Percentiles rank a stretch among this genome's conserved stretches.
Evolutionary conservation across 768 basidiomycete genomes (phyloP).

Genomic region (Panaeolus cyanescens): DNA sequence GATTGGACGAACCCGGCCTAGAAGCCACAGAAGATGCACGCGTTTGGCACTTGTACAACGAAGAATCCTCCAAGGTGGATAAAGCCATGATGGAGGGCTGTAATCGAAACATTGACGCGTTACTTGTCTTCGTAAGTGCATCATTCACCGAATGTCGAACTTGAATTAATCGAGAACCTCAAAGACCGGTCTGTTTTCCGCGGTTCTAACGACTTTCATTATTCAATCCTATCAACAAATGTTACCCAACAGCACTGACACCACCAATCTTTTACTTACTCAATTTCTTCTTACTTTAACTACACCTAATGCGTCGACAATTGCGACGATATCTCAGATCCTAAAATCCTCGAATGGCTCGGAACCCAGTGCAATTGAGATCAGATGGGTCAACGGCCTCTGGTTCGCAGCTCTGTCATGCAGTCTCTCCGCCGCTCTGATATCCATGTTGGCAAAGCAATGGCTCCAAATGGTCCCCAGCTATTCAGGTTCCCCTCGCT

Average conservation of each 20-base stretch:
- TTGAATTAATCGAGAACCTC: background rate
- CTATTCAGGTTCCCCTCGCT: slow-evolving; percentile 36
- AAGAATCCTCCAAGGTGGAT: slow-evolving; percentile 39
- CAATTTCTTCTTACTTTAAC: slow-evolving; percentile 29
- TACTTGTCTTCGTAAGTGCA: slow-evolving; percentile 44
- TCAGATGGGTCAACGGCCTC: slow-evolving; percentile 44
- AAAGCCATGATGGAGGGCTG: slow-evolving; percentile 35
- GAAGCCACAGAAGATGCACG: slow-evolving; percentile 34
- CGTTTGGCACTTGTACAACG: slow-evolving; percentile 46
- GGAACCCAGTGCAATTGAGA: slow-evolving; percentile 20
- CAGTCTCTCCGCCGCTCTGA: slow-evolving; percentile 42
- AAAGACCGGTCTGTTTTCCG: slow-evolving; percentile 45
- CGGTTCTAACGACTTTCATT: slow-evolving; percentile 44
- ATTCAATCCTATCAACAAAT: slow-evolving; percentile 42
- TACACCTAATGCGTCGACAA: slow-evolving; percentile 8
- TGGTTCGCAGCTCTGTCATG: slow-evolving; percentile 47
- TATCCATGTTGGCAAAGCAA: slow-evolving; percentile 49
- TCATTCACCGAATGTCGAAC: background rate
- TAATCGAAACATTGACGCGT: slow-evolving; percentile 44
- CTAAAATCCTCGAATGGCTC: background rate
- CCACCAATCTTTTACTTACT: slow-evolving; percentile 35
- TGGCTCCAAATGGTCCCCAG: slow-evolving; percentile 41
- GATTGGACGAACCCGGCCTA: slow-evolving; percentile 28
- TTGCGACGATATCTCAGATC: background rate
- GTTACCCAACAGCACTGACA: slow-evolving; percentile 32